These are phyloP conservation scores for Carex kokanica DNA, from an alignment of 176 grass and related monocot genomes.

Conservation along the genomic window DNA sequence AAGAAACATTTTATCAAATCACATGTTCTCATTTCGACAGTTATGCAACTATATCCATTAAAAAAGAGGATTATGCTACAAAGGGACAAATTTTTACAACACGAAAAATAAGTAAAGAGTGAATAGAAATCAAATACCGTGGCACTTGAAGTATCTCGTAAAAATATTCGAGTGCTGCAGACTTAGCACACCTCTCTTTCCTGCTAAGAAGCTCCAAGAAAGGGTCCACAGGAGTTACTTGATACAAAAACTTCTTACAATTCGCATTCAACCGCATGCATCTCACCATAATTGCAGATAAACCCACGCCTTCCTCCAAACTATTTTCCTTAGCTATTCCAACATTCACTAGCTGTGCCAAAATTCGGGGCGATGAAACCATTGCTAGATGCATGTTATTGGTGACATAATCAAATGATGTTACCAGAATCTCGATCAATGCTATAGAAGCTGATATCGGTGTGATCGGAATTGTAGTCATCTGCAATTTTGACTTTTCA, in stretches of 20 bases:
- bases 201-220: constrained; percentile 87
- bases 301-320: constrained; percentile 73
- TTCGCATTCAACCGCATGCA: constrained; percentile 74
- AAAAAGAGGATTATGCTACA: too few relatives aligned
- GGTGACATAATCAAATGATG: constrained; percentile 97
- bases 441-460: constrained; percentile 92
- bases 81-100: background rate
- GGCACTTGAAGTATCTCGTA: constrained; percentile 93
- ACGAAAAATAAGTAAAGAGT: background rate
- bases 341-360: constrained; percentile 77
- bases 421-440: constrained; percentile 94
- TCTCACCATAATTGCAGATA: constrained; percentile 91
- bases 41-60: background rate
- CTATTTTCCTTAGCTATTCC: constrained; percentile 38
- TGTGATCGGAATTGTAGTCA: constrained; percentile 64
- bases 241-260: constrained; percentile 94
- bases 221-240: constrained; percentile 86
- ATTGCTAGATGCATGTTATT: constrained; percentile 87
- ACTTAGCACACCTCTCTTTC: constrained; percentile 56
- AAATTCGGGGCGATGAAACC: constrained; percentile 71
- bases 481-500: constrained; percentile 31
- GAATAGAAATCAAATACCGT: constrained; percentile 39
- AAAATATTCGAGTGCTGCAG: constrained; percentile 87
- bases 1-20: background rate
- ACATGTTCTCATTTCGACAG: background rate